Percentiles rank a stretch among this genome's conserved stretches.
Conservation (phyloP, 805 yeast species). For the Nakazawaea holstii region DNA sequence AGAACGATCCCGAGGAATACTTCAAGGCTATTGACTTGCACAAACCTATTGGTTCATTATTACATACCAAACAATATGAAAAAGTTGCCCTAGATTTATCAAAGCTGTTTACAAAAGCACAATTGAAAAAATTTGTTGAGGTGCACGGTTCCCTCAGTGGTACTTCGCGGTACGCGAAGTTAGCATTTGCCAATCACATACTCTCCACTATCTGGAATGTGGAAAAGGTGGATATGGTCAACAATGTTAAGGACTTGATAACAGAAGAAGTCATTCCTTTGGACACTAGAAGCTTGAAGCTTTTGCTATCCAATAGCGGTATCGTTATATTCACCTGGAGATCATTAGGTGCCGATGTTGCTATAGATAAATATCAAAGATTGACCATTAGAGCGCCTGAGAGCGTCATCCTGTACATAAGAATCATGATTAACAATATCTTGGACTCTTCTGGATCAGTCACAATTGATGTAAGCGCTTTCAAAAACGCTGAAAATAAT, state of each 20-base stretch:
- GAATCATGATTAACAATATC: constrained; percentile 27
- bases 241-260: constrained; percentile 15
- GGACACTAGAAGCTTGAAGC: constrained; percentile 24
- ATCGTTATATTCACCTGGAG: constrained; percentile 28
- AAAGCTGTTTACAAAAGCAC: constrained; percentile 3
- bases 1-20: not conserved
- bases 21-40: not conserved
- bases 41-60: not conserved
- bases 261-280: constrained; percentile 20
- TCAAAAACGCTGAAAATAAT: not conserved
- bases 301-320: constrained; percentile 26
- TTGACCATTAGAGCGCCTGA: constrained; percentile 24
- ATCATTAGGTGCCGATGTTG: constrained; percentile 27
- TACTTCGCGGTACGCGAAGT: not conserved
- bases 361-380: constrained; percentile 20
- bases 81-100: not conserved
- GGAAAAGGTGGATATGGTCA: constrained; percentile 4
- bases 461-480: constrained; percentile 16
- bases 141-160: not conserved
- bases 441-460: constrained; percentile 20
- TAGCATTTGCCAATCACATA: not conserved
- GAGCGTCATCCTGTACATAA: constrained; percentile 24
- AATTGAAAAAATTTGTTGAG: not conserved
- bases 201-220: constrained; percentile 5
- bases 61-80: constrained; percentile 3